Base-by-base conservation (phyloP, 2,329 filamentous ascomycete species). In the Pseudopithomyces maydicus region DNA sequence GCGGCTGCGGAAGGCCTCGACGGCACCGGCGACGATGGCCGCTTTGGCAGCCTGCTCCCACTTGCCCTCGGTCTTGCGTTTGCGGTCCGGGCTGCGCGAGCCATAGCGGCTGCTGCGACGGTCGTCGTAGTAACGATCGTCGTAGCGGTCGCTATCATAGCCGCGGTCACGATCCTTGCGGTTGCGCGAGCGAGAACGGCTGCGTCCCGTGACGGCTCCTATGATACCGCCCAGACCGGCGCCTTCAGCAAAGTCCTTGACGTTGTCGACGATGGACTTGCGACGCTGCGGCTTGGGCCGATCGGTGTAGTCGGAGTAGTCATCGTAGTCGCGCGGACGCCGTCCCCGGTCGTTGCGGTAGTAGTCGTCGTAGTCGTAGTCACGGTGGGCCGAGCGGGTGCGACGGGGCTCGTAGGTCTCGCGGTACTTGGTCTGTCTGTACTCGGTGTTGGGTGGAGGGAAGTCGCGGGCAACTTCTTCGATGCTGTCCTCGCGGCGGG, bases 401-500 rank as follows among this genome's bases (percentile, higher is more conserved):
- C 88, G 85, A 64, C 85, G 84, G 49, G 77, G 74, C 54, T 75
- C 75, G 60, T 79, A 78, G 54, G 79, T 76, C 65, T 83, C 81
- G 62, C 82, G 76, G 64, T 81, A 80, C 58, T 73, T 77, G 49
- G 78, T 77, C 47, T 78, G 77, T 29, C 77, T 75, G 64, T 78
- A 78, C 65, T 80, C 77, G 71, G 68, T 74, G 71, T 69, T 87
- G 6, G 88, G 89, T 6, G 91, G 90, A 32, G 91, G 91, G 69
- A 96, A 96, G 66, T 96, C 90, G 64, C 92, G 88, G 62, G 87
- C 86, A 58, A 96, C 87, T 77, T 96, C 91, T 78, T 97, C 93
- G 71, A 96, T 88, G 74, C 89, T 92, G 69, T 92, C 89, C 72
- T 93, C 88, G 62, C 89, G 88, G n/a, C 62, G 63, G 48, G 80